phyloP scores from a whole-genome alignment of 768 basidiomycete species.

The Crepidotus variabilis region DNA sequence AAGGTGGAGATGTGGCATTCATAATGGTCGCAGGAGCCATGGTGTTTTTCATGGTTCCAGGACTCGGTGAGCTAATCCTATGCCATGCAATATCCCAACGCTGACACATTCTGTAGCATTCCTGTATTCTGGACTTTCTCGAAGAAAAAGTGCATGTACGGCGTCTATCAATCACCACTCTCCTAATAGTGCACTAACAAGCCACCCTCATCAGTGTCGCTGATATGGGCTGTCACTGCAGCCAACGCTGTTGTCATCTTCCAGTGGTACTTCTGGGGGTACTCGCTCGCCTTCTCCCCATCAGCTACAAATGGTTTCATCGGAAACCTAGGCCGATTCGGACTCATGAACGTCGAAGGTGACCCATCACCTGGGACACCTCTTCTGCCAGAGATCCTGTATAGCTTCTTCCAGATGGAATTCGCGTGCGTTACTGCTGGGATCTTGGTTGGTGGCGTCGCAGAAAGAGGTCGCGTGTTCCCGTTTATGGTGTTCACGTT shows the following conservation, averaged over 20 bases:
- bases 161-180: background rate
- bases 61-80: constrained; percentile 44
- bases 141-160: constrained; percentile 61
- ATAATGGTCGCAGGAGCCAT: constrained; percentile 65
- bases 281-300: constrained; percentile 79
- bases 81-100: background rate
- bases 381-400: constrained; percentile 78
- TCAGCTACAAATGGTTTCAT: constrained; percentile 73
- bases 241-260: constrained; percentile 74
- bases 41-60: constrained; percentile 77
- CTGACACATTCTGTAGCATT: constrained; percentile 43
- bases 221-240: constrained; percentile 75
- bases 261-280: constrained; percentile 73
- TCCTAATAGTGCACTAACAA: constrained; percentile 1
- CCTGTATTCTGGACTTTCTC: constrained; percentile 68
- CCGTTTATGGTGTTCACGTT: constrained; percentile 82
- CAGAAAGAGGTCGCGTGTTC: constrained; percentile 81
- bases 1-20: constrained; percentile 61
- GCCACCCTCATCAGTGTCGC: constrained; percentile 38
- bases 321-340: constrained; percentile 78
- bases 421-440: constrained; percentile 80
- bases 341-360: constrained; percentile 65
- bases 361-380: constrained; percentile 76
- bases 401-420: constrained; percentile 86
- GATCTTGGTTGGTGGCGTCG: constrained; percentile 75